Percentiles rank a stretch among this genome's conserved stretches.
Evolutionary conservation across 805 yeast species (phyloP).

Genomic region (Metschnikowia sp.): DNA sequence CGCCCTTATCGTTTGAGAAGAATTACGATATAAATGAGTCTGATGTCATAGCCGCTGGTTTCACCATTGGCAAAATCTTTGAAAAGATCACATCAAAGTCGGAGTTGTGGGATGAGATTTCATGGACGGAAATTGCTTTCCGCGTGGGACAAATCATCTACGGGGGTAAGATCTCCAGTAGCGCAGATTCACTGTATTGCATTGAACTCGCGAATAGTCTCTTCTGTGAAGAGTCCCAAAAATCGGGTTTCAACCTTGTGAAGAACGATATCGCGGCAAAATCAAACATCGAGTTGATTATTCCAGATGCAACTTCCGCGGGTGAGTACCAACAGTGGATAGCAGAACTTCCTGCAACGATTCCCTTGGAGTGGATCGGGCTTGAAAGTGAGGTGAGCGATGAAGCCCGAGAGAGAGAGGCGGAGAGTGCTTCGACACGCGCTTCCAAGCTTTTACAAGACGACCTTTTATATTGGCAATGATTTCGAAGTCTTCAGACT

Average conservation of each 20-base stretch:
- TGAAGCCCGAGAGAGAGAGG: constrained; percentile 23
- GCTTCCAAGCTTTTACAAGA: not conserved
- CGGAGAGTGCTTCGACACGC: constrained; percentile 9
- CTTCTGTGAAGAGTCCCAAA: constrained; percentile 42
- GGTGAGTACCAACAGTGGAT: constrained; percentile 49
- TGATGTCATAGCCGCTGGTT: constrained; percentile 56
- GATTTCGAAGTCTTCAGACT: not conserved
- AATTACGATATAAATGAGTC: constrained; percentile 68
- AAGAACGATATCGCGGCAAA: constrained; percentile 20
- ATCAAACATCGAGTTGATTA: constrained; percentile 19
- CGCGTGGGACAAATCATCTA: constrained; percentile 56
- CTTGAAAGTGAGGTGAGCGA: constrained; percentile 43
- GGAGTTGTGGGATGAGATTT: constrained; percentile 25
- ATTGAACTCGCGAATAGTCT: constrained; percentile 29
- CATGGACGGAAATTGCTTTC: constrained; percentile 52
- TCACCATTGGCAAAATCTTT: constrained; percentile 44
- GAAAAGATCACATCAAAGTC: not conserved
- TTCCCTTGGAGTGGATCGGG: constrained; percentile 54
- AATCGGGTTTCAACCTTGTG: constrained; percentile 41
- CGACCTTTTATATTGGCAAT: not conserved
- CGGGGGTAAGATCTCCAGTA: constrained; percentile 58
- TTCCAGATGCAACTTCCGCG: constrained; percentile 47
- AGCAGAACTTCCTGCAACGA: constrained; percentile 45
- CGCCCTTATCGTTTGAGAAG: constrained; percentile 60
- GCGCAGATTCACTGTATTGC: constrained; percentile 39